Evolutionary conservation across 306 rosid genomes (phyloP), one percentile per base, ranked within the genome.

Genomic region (Oxytropis ochrocephala): DNA sequence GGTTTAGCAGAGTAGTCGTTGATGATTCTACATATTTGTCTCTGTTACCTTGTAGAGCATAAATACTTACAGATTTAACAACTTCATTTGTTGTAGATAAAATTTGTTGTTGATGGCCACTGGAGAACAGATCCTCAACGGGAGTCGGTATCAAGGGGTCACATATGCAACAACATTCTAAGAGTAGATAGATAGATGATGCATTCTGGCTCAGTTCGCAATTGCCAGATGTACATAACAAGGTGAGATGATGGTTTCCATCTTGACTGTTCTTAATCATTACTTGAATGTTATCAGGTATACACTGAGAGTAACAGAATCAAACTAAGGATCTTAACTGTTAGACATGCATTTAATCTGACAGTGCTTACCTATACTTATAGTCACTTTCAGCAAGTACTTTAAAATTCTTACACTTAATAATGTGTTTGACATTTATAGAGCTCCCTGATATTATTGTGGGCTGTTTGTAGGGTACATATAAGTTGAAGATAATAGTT

Each of bases 101-200:
- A 94, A 77, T 94, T 90, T 75, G 77, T 94, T 62, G 91, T 90
- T 38, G 97, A 94, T 84, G 98, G 98, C 64, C 64, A 80, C 16
- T 94, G 98, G 98, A 82, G 32, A 72, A 44, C 78, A 75, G 97
- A 94, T 81, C 90, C 95, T 48, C 84, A 72, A 57, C 76, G 79
- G 70, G 98, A 94, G 76, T 73, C 93, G 0, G 69, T 80, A 30
- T 61, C 83, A 66, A 83, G 67, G 49, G 92, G 96, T 39, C 54
- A 79, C 76, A 82, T 90, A 76, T 75, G 85, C 61, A 94, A 94
- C 86, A 94, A 94, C 80, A 85, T 94, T 72, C 83, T 94, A 46
- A 84, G 82, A 68, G 97, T 94, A 53, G 86, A 78, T 9, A 53
- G 86, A 78, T 9, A 72, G 81, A 67, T 85, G 76, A 85, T 62